Percentiles rank a stretch among this genome's conserved stretches.
Evolutionary conservation across 495 filamentous ascomycete species (phyloP).

Genomic region (Trichoderma asperelloides): DNA sequence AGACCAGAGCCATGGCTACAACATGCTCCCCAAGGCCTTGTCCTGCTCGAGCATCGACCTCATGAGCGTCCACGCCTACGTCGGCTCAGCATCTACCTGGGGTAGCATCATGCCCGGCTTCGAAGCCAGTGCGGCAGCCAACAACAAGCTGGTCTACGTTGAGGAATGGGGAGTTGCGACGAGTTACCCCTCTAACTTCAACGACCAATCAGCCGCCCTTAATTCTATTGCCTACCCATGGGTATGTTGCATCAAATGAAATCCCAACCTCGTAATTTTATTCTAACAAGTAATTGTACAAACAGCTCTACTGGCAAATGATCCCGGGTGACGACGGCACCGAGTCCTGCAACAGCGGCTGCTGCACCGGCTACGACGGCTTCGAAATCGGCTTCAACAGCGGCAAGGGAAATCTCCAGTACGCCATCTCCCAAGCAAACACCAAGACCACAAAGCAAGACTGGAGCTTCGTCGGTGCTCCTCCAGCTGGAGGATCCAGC

Average conservation of each 20-base stretch:
- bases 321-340: not conserved
- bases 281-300: not conserved
- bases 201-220: not conserved
- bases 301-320: not conserved
- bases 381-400: slow-evolving; percentile 2
- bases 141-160: not conserved
- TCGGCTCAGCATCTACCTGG: not conserved
- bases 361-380: not conserved
- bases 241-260: not conserved
- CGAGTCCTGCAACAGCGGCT: not conserved
- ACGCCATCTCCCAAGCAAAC: not conserved
- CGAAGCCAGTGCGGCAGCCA: not conserved
- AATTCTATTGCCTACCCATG: not conserved
- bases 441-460: not conserved
- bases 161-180: not conserved
- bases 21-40: slow-evolving; percentile 16
- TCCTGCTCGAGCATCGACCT: slow-evolving; percentile 19
- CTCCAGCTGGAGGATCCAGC: not conserved
- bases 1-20: slow-evolving; percentile 20
- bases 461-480: not conserved
- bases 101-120: not conserved
- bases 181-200: not conserved
- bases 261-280: no score
- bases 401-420: not conserved
- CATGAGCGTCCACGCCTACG: not conserved